These are phyloP conservation scores for Erythrophleum ivorense DNA, from an alignment of 331 rosid species.

Conservation along the genomic window DNA sequence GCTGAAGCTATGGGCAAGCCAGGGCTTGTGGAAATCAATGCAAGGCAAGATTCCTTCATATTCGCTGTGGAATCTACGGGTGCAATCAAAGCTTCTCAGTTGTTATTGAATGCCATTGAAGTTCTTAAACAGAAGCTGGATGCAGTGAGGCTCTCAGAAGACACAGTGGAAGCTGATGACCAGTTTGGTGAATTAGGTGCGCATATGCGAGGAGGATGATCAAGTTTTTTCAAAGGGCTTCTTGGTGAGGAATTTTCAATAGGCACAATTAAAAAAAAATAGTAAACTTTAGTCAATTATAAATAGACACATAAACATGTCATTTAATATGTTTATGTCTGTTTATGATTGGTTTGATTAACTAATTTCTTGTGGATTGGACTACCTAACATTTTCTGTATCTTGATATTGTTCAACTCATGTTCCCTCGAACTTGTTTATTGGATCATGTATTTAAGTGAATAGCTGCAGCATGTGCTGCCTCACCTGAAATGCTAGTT, in stretches of 20 bases:
- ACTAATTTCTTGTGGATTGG: not conserved
- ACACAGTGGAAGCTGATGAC: conserved; percentile 90
- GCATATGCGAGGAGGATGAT: conserved; percentile 94
- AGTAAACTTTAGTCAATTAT: not conserved
- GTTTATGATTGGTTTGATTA: not conserved
- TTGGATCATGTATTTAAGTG: conserved; percentile 33
- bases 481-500: conserved; percentile 38
- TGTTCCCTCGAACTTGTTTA: conserved; percentile 31
- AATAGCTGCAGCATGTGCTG: conserved; percentile 30
- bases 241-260: not conserved
- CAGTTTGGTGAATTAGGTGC: conserved; percentile 98
- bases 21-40: conserved; percentile 86
- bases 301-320: not conserved
- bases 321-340: not conserved
- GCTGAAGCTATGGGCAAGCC: conserved; percentile 98
- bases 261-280: not conserved
- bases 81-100: conserved; percentile 86
- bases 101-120: conserved; percentile 88
- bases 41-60: conserved; percentile 86
- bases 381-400: not conserved
- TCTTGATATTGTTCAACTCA: not conserved
- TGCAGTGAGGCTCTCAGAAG: conserved; percentile 90
- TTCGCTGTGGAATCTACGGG: conserved; percentile 94
- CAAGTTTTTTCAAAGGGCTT: conserved; percentile 15
- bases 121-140: conserved; percentile 90